Conservation (phyloP, 2,329 filamentous ascomycete species). For the Teratosphaeria zuluensis region DNA sequence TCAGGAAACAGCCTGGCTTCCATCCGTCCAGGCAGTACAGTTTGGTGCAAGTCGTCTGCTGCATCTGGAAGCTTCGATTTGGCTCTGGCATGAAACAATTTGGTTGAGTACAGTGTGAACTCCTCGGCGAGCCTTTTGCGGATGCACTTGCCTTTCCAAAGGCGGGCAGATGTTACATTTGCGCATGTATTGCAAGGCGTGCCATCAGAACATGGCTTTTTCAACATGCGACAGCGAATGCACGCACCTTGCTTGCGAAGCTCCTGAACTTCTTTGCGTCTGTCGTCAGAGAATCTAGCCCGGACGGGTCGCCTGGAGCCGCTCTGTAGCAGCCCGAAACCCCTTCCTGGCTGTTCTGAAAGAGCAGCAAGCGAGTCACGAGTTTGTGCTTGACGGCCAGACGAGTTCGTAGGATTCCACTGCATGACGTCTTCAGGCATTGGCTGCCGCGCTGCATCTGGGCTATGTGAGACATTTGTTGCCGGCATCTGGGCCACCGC, state of each 20-base stretch:
- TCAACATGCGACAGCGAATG: slow-evolving; percentile 54
- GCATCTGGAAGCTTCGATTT: slow-evolving; percentile 42
- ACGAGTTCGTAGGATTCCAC: slow-evolving; percentile 6
- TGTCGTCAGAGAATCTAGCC: slow-evolving; percentile 46
- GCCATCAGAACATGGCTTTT: slow-evolving; percentile 53
- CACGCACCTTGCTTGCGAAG: slow-evolving; percentile 52
- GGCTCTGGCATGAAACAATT: slow-evolving; percentile 43
- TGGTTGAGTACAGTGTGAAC: slow-evolving; percentile 47
- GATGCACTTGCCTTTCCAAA: slow-evolving; percentile 53
- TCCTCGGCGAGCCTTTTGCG: slow-evolving; percentile 49
- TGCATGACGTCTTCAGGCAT: slow-evolving; percentile 3
- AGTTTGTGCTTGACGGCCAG: slow-evolving; percentile 9
- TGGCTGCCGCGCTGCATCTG: neutral
- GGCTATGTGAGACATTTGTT: neutral
- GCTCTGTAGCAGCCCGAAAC: slow-evolving; percentile 10
- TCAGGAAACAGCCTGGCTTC: slow-evolving; percentile 45
- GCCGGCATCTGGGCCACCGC: neutral
- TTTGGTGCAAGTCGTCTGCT: slow-evolving; percentile 39
- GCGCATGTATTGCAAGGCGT: slow-evolving; percentile 50
- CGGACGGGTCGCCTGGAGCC: slow-evolving; percentile 28
- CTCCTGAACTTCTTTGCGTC: slow-evolving; percentile 50
- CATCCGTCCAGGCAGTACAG: slow-evolving; percentile 41
- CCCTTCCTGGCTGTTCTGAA: slow-evolving; percentile 4
- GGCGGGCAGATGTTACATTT: slow-evolving; percentile 49
- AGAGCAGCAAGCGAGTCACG: slow-evolving; percentile 5